Conservation (phyloP, 805 yeast species). For the Nakazawaea wickerhamii region DNA sequence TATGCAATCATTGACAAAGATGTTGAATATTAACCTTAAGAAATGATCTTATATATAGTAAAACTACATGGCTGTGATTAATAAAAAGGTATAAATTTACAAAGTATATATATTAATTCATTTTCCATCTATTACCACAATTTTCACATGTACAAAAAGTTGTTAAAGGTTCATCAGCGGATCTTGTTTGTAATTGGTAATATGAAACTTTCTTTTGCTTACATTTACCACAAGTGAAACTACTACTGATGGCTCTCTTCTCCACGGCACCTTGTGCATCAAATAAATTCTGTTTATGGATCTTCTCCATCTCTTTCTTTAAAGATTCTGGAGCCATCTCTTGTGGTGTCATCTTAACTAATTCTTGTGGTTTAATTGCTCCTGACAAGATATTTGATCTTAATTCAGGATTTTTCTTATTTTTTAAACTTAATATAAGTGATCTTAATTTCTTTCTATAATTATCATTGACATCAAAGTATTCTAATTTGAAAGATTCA, state of each 20-base stretch:
- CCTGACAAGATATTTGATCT: conserved; percentile 63
- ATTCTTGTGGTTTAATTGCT: conserved; percentile 57
- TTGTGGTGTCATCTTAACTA: conserved; percentile 81
- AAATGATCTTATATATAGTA: no score
- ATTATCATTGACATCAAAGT: conserved; percentile 48
- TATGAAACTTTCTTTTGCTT: conserved; percentile 95
- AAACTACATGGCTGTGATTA: background rate
- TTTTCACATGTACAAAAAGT: conserved; percentile 97
- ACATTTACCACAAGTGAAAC: conserved; percentile 97
- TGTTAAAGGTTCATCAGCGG: conserved; percentile 98
- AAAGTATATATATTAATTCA: no score
- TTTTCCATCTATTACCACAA: conserved; percentile 98
- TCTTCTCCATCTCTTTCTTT: conserved; percentile 76
- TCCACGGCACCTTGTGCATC: conserved; percentile 98
- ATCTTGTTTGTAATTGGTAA: conserved; percentile 95
- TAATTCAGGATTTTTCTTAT: conserved; percentile 83
- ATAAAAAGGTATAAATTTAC: no score
- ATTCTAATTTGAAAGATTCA: conserved; percentile 60
- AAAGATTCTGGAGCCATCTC: conserved; percentile 94
- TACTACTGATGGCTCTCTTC: conserved; percentile 91
- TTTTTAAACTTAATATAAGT: conserved; percentile 79
- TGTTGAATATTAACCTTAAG: conserved; percentile 16
- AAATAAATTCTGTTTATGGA: conserved; percentile 83
- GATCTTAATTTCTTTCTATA: conserved; percentile 85
- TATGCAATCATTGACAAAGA: conserved; percentile 20